Evolutionary conservation across 176 grass and related monocot species (phyloP).

Genomic region (Oryza glumipatula): DNA sequence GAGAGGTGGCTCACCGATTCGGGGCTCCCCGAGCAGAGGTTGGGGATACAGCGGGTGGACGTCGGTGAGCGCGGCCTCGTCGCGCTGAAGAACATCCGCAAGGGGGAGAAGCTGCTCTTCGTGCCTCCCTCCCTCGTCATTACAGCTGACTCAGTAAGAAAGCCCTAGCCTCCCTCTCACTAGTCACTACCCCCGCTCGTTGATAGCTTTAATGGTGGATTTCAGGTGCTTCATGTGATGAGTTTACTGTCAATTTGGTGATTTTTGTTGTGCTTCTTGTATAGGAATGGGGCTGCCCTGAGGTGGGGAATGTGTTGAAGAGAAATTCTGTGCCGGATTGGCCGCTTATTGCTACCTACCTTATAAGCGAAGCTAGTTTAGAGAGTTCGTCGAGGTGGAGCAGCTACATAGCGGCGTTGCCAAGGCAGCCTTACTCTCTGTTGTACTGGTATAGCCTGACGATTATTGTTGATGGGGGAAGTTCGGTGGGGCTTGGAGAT

Average conservation of each 20-base stretch:
- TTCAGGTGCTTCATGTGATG: not conserved
- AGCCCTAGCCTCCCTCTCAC: not conserved
- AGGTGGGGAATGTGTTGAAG: constrained; percentile 73
- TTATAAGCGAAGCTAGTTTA: constrained; percentile 92
- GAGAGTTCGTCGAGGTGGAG: constrained; percentile 75
- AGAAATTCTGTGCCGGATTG: constrained; percentile 88
- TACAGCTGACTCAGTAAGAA: constrained; percentile 72
- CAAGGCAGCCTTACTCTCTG: constrained; percentile 95
- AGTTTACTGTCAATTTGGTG: not conserved
- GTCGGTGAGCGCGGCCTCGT: constrained; percentile 94
- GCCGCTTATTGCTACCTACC: constrained; percentile 90
- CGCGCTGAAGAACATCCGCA: constrained; percentile 85
- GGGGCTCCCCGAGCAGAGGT: constrained; percentile 73
- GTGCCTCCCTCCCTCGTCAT: constrained; percentile 95
- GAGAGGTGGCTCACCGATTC: constrained; percentile 82
- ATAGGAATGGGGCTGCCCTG: constrained; percentile 75
- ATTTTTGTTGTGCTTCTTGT: constrained; percentile 29
- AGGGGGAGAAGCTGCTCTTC: constrained; percentile 96
- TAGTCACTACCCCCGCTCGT: not conserved
- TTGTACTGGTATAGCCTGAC: constrained; percentile 74
- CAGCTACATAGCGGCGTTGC: constrained; percentile 87
- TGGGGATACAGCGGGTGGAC: constrained; percentile 74
- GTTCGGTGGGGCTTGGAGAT: constrained; percentile 20
- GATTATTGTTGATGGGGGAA: not conserved
- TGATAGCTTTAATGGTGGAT: not conserved